phyloP scores from a whole-genome alignment of 2,329 filamentous ascomycete species.

The Botrytis aclada region DNA sequence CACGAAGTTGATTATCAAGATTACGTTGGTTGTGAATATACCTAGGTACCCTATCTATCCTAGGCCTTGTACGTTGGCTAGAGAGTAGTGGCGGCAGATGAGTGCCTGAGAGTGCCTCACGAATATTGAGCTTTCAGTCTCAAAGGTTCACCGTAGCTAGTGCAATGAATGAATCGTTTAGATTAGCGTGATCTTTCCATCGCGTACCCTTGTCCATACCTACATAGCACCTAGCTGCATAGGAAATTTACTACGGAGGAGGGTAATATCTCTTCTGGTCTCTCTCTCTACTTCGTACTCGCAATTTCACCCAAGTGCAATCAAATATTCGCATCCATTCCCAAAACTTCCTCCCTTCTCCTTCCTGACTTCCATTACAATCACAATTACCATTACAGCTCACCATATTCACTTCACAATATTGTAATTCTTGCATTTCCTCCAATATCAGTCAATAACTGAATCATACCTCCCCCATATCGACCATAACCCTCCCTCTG shows the following conservation, averaged over 20 bases:
- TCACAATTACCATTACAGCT: neutral
- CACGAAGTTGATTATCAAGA: constrained; percentile 1
- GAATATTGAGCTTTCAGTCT: neutral
- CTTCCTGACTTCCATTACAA: neutral
- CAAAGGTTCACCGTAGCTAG: constrained; percentile 9
- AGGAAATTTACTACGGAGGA: neutral
- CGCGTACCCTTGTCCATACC: neutral
- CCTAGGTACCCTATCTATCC: neutral
- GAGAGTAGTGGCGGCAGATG: too few species aligned
- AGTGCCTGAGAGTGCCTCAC: too few species aligned
- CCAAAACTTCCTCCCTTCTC: neutral
- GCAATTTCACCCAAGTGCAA: neutral
- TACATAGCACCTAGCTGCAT: neutral
- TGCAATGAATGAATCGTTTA: neutral
- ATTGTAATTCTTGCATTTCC: neutral
- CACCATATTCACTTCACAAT: neutral
- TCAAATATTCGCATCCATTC: neutral
- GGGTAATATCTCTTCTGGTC: neutral
- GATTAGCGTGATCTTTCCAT: neutral
- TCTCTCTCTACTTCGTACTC: neutral
- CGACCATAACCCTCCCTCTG: neutral
- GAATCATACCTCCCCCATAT: neutral
- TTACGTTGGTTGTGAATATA: neutral
- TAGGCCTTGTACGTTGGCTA: too few species aligned
- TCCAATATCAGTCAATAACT: neutral